phyloP scores from a whole-genome alignment of 2,329 filamentous ascomycete genomes.

The Penicillium sp. region DNA sequence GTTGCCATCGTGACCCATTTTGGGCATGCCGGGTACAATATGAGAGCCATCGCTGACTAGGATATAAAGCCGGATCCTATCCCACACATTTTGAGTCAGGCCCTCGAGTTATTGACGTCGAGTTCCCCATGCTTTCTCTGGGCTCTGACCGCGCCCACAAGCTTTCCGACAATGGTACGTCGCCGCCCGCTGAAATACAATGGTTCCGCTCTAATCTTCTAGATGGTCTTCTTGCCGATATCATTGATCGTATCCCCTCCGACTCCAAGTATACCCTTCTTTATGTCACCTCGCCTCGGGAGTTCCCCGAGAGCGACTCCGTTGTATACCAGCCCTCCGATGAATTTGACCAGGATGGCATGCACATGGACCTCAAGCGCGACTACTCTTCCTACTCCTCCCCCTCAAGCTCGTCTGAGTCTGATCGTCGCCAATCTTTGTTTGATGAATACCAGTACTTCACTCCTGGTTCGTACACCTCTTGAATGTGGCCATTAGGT shows the following conservation, averaged over 20 bases:
- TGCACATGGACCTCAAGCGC: conserved; percentile 76
- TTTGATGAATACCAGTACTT: conserved; percentile 97
- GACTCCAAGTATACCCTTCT: conserved; percentile 70
- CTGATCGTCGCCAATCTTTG: conserved; percentile 42
- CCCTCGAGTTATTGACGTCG: conserved; percentile 47
- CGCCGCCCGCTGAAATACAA: neutral
- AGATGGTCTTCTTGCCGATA: conserved; percentile 51
- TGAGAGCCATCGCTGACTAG: conserved; percentile 17
- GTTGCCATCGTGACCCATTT: conserved; percentile 18
- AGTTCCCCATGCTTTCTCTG: conserved; percentile 46
- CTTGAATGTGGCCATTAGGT: neutral
- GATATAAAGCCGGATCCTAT: conserved; percentile 39
- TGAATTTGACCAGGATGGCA: conserved; percentile 52
- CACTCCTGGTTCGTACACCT: conserved; percentile 67
- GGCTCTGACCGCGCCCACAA: conserved; percentile 38
- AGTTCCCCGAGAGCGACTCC: conserved; percentile 31
- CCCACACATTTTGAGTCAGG: conserved; percentile 36
- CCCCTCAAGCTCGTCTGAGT: conserved; percentile 27
- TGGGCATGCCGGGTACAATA: neutral
- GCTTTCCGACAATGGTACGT: conserved; percentile 47
- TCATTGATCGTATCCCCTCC: conserved; percentile 50
- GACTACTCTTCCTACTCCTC: conserved; percentile 43
- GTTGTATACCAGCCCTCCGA: conserved; percentile 64
- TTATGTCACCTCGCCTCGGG: conserved; percentile 66
- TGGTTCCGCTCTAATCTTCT: neutral